phyloP scores from a whole-genome alignment of 305 asterid genomes.

The Euphrasia arctica region DNA sequence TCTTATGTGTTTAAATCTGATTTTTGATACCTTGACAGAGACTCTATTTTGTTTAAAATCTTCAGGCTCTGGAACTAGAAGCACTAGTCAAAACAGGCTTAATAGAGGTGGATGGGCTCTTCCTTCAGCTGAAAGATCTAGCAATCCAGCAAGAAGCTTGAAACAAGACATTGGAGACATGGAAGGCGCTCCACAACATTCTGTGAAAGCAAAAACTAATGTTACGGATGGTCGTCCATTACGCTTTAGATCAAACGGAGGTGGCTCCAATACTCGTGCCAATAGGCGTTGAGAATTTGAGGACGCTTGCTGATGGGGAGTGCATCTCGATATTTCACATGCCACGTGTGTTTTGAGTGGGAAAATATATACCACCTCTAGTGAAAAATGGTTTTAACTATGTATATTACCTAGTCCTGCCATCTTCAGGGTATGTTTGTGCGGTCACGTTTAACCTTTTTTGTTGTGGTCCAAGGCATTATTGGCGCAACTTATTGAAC shows the following conservation, averaged over 20 bases:
- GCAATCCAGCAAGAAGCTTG: slow-evolving; percentile 26
- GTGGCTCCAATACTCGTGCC: slow-evolving; percentile 23
- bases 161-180: slow-evolving; percentile 24
- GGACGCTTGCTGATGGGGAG: background rate
- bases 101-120: slow-evolving; percentile 63
- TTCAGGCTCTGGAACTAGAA: slow-evolving; percentile 51
- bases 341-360: background rate
- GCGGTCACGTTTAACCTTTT: background rate
- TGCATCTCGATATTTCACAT: background rate
- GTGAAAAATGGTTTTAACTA: background rate
- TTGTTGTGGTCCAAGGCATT: background rate
- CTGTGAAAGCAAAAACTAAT: slow-evolving; percentile 24
- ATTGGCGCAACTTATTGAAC: background rate
- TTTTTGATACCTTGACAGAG: slow-evolving; percentile 4
- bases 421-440: background rate
- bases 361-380: background rate
- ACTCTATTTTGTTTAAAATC: background rate
- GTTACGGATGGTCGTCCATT: slow-evolving; percentile 30
- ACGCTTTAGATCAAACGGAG: slow-evolving; percentile 27
- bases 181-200: slow-evolving; percentile 26
- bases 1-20: background rate
- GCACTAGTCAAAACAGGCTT: slow-evolving; percentile 28
- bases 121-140: slow-evolving; percentile 47
- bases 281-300: slow-evolving; percentile 28
- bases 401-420: background rate